phyloP scores from a whole-genome alignment of 805 yeast species.

The Tetrapisispora arboricola region DNA sequence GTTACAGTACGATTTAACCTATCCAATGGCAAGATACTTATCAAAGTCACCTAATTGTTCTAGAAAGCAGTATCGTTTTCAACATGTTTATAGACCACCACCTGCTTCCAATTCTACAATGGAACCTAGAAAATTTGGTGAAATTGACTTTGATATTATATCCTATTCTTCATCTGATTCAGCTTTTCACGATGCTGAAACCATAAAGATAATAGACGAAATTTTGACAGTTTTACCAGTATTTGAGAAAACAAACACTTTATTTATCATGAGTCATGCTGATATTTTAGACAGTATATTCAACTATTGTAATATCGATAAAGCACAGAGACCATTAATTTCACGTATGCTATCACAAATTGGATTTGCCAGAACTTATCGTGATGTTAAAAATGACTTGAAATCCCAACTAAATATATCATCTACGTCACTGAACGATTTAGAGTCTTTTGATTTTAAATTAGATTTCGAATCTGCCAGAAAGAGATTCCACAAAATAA shows the following conservation, averaged over 20 bases:
- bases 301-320: conserved; percentile 72
- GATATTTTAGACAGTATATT: conserved; percentile 67
- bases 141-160: conserved; percentile 78
- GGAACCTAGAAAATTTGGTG: conserved; percentile 68
- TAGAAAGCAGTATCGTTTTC: conserved; percentile 60
- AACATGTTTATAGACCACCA: conserved; percentile 69
- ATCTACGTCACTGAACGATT: conserved; percentile 70
- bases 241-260: conserved; percentile 44
- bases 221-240: conserved; percentile 57
- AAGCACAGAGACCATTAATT: conserved; percentile 61
- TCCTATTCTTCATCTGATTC: conserved; percentile 38
- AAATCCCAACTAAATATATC: conserved; percentile 64
- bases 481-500: conserved; percentile 50
- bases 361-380: conserved; percentile 56
- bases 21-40: conserved; percentile 79
- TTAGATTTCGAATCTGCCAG: conserved; percentile 57
- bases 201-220: conserved; percentile 73
- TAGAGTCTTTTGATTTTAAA: conserved; percentile 70
- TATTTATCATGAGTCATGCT: conserved; percentile 66
- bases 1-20: conserved; percentile 77
- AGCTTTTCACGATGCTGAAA: conserved; percentile 74
- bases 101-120: conserved; percentile 42
- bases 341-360: conserved; percentile 65
- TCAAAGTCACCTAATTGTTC: conserved; percentile 44
- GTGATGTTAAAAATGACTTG: conserved; percentile 45